Evolutionary conservation across 2,329 filamentous ascomycete species (phyloP), one percentile per base, ranked within the genome.

Genomic region (Aspergillus uvarum): DNA sequence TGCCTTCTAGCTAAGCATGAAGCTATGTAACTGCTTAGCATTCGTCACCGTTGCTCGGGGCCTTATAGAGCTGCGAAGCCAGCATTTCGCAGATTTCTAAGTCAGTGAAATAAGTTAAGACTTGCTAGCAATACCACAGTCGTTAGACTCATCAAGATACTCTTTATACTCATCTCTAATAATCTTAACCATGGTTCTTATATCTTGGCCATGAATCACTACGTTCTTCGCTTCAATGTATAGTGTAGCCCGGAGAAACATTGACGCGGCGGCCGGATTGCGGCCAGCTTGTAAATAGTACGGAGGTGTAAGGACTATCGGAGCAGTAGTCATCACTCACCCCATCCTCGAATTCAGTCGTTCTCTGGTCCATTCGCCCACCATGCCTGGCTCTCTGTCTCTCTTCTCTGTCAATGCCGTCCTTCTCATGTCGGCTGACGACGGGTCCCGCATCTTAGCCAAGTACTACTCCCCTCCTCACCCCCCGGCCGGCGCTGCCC

Each of bases 391-490:
- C 65, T 86, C 87, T 79, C 87, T 92, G 80, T 89, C 88, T 64
- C 84, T 92, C 49, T 89, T 89, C 81, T 87, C 88, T 71, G 84
- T 92, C 73, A 89, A 90, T 76, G 90, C 90, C 73, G 84, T 93
- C 75, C 83, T 92, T 67, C 87, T 93, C 69, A 87, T 93, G 74
- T 87, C 89, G 72, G 88, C 89, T 63, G 92, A 96, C 79, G 94
- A 98, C 77, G 91, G 91, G 74, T 90, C 90, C 62, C 87, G 94
- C 77, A 91, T 98, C 80, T 92, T 96, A 76, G 87, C 92, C 73
- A 97, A 97, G 83, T 96, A 96, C 85, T 96, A 94, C 83, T 83
- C 82, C 63, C 83, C 87, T 65, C 89, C 88, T 61, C 89, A 91
- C 74, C 77, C 81, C 77, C 81, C 89, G 76, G 77, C 89, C 81